These are phyloP conservation scores for Cucurbita ficifolia DNA, from an alignment of 306 rosid genomes.

Conservation along the genomic window DNA sequence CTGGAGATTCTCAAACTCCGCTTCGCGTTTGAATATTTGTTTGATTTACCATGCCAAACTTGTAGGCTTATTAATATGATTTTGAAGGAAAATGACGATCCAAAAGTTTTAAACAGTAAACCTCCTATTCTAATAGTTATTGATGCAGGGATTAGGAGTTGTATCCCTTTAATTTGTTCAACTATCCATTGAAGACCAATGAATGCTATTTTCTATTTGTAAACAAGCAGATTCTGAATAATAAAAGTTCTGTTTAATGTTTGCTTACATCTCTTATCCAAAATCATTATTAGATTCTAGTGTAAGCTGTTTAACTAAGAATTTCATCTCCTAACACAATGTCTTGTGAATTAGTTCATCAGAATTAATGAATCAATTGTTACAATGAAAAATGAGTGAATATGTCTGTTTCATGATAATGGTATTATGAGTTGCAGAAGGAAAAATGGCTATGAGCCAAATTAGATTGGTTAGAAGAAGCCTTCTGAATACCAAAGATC, in stretches of 20 bases:
- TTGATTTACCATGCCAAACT: not conserved
- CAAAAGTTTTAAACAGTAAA: not conserved
- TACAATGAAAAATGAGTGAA: too few relatives aligned
- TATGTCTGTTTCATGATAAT: not conserved
- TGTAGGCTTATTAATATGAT: not conserved
- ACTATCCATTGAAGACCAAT: not conserved
- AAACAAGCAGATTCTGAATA: not conserved
- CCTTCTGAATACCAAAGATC: conserved; percentile 19
- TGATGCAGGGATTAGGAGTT: not conserved
- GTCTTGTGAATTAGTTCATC: not conserved
- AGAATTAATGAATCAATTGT: too few relatives aligned
- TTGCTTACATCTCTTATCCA: not conserved
- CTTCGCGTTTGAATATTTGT: not conserved
- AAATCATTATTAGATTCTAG: not conserved
- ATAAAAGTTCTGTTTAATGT: not conserved
- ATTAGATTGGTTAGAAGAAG: conserved; percentile 21
- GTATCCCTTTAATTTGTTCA: not conserved
- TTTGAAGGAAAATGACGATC: not conserved
- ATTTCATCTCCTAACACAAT: not conserved
- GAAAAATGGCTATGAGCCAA: conserved; percentile 36
- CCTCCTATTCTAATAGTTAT: not conserved
- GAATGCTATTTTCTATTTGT: too few relatives aligned
- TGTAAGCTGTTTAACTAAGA: not conserved
- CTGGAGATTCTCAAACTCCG: not conserved
- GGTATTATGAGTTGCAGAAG: not conserved